Conservation (phyloP, 176 grass and related monocot genomes). For the Carex scoparia region DNA sequence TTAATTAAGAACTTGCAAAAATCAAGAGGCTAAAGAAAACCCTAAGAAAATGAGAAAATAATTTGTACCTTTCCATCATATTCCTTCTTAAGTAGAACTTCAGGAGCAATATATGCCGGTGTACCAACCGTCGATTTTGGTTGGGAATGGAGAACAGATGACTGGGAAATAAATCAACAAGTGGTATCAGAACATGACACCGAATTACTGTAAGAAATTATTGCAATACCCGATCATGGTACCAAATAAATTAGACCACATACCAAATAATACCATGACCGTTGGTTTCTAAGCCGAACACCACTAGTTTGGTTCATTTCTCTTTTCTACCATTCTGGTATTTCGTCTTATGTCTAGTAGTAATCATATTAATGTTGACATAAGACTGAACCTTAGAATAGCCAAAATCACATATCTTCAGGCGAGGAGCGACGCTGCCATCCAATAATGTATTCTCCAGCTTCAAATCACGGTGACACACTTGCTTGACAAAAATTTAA, state of each 20-base stretch:
- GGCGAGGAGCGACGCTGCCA: conserved; percentile 79
- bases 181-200: neutral
- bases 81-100: conserved; percentile 52
- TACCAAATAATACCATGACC: neutral
- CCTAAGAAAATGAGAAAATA: neutral
- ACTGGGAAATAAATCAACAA: conserved; percentile 30
- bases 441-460: conserved; percentile 92
- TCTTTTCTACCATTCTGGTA: neutral
- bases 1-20: neutral
- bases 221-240: neutral
- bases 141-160: conserved; percentile 62
- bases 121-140: conserved; percentile 76
- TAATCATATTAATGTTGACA: neutral
- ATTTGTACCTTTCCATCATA: conserved; percentile 71
- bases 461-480: conserved; percentile 98
- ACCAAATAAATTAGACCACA: neutral
- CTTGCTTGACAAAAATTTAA: conserved; percentile 82
- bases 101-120: conserved; percentile 72
- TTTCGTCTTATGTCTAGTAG: neutral
- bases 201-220: neutral
- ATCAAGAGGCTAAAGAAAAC: neutral
- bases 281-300: neutral
- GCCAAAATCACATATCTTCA: conserved; percentile 97
- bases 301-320: neutral
- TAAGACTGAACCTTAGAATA: conserved; percentile 75